Conservation (phyloP, 2,329 filamentous ascomycete species). For the Trichoderma hamatum region DNA sequence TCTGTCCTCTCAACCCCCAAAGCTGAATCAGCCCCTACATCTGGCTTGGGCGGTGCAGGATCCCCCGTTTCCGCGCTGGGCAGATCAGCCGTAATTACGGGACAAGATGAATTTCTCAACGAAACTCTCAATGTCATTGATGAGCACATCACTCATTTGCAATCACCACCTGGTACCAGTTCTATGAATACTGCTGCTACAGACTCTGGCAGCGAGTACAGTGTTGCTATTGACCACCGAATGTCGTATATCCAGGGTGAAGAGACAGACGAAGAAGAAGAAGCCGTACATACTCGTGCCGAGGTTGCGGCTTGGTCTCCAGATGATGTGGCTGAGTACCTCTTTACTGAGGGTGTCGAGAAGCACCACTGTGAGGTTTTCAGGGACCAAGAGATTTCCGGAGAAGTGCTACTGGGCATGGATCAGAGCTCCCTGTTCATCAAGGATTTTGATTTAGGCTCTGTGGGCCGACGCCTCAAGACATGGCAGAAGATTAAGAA, state of each 20-base stretch:
- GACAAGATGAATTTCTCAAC: constrained; percentile 76
- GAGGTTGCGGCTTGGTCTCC: constrained; percentile 83
- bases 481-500: constrained; percentile 97
- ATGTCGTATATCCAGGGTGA: constrained; percentile 92
- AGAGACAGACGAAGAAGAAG: constrained; percentile 95
- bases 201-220: constrained; percentile 90
- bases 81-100: constrained; percentile 46
- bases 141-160: constrained; percentile 91
- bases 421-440: constrained; percentile 94
- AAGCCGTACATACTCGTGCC: constrained; percentile 63
- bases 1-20: constrained; percentile 53
- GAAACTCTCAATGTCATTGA: constrained; percentile 96
- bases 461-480: constrained; percentile 84
- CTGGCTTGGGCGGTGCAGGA: constrained; percentile 36
- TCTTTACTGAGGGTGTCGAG: constrained; percentile 84
- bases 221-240: constrained; percentile 73
- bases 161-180: constrained; percentile 57
- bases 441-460: constrained; percentile 91
- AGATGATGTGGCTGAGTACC: constrained; percentile 82
- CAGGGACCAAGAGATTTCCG: constrained; percentile 91
- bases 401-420: constrained; percentile 91
- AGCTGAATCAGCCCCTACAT: constrained; percentile 35
- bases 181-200: constrained; percentile 58
- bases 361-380: constrained; percentile 92
- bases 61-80: constrained; percentile 36